These are phyloP conservation scores for Kurtzmaniella cleridarum DNA, from an alignment of 805 yeast species.

Conservation along the genomic window DNA sequence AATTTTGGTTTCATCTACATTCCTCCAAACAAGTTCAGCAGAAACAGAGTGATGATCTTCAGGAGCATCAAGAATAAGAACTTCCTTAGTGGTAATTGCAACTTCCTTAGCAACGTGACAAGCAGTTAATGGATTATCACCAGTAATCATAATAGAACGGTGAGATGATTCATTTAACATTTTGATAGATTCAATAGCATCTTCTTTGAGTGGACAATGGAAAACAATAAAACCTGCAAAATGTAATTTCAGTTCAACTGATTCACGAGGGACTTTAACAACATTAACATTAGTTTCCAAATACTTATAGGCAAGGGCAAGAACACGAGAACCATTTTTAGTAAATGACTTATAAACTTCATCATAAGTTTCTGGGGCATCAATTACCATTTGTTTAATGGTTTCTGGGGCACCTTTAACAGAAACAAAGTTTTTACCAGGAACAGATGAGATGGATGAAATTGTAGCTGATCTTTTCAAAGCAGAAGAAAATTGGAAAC, in stretches of 20 bases:
- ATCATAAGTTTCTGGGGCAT: constrained; percentile 76
- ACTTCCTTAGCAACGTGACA: constrained; percentile 96
- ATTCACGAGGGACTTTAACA: constrained; percentile 60
- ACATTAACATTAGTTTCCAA: constrained; percentile 48
- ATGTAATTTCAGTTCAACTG: constrained; percentile 64
- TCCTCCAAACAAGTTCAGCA: constrained; percentile 71
- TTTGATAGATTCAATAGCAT: constrained; percentile 82
- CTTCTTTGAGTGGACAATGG: constrained; percentile 94
- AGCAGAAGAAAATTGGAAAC: constrained; percentile 96
- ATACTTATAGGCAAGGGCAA: constrained; percentile 86
- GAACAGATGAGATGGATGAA: constrained; percentile 47
- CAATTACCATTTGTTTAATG: constrained; percentile 65
- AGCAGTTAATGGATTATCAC: constrained; percentile 97
- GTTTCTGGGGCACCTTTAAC: constrained; percentile 99
- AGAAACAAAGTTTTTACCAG: constrained; percentile 59
- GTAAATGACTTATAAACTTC: constrained; percentile 84
- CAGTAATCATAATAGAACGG: constrained; percentile 96
- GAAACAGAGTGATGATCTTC: constrained; percentile 54
- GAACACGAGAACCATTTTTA: constrained; percentile 92
- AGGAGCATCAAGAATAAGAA: constrained; percentile 80
- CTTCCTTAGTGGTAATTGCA: constrained; percentile 75
- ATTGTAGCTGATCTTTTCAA: constrained; percentile 91
- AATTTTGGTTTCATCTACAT: constrained; percentile 67
- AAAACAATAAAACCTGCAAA: constrained; percentile 94
- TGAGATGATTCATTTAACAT: constrained; percentile 95